phyloP scores from a whole-genome alignment of 257 asterid species.

The Anisodus acutangulus region DNA sequence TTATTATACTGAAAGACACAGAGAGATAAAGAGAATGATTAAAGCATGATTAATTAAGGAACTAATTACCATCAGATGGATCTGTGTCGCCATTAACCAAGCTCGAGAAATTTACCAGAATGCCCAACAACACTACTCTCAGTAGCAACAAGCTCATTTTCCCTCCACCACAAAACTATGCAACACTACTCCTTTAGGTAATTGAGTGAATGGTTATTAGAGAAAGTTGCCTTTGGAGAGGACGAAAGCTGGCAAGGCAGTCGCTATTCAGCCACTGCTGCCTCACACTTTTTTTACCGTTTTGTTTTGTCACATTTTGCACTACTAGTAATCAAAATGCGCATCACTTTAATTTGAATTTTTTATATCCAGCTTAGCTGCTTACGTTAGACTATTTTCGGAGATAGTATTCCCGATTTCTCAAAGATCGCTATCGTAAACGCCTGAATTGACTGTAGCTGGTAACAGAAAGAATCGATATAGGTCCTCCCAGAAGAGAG shows the following conservation, averaged over 20 bases:
- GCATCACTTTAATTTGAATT: conserved; percentile 15
- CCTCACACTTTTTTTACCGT: not conserved
- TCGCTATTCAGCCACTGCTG: conserved; percentile 5
- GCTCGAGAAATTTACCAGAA: conserved; percentile 40
- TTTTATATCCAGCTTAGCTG: too few species aligned
- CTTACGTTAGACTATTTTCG: too few species aligned
- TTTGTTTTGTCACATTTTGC: not conserved
- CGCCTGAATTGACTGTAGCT: too few species aligned
- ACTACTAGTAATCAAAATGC: too few species aligned
- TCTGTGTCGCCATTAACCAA: conserved; percentile 60
- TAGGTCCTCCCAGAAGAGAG: too few species aligned
- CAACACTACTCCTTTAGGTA: not conserved
- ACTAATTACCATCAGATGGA: conserved; percentile 61
- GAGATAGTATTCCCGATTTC: too few species aligned
- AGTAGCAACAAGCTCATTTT: not conserved
- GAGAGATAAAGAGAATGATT: too few species aligned
- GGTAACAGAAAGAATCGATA: too few species aligned
- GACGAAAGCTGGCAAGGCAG: conserved; percentile 8
- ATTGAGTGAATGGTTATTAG: not conserved
- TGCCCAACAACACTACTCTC: conserved; percentile 50
- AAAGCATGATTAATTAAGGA: not conserved
- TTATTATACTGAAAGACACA: too few species aligned
- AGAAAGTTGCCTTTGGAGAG: not conserved
- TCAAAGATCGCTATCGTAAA: too few species aligned
- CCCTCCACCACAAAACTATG: not conserved